These are phyloP conservation scores for Hypoxylon sp. DNA, from an alignment of 2,329 filamentous ascomycete species.

Conservation along the genomic window DNA sequence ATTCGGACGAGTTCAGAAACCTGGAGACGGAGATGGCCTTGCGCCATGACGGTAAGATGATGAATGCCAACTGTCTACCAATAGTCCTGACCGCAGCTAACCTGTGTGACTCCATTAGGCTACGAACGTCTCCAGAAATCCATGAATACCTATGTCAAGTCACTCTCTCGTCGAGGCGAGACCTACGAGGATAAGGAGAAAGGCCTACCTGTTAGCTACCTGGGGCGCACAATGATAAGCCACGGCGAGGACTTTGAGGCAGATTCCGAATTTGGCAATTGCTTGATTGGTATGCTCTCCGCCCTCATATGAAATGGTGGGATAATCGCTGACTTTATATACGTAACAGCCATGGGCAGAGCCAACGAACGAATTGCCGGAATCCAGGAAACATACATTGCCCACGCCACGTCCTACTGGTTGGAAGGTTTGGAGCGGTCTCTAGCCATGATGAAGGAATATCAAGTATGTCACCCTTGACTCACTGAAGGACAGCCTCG, in stretches of 20 bases:
- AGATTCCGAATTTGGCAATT: slow-evolving; percentile 91
- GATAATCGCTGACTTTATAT: slow-evolving; percentile 1
- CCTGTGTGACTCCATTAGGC: slow-evolving; percentile 65
- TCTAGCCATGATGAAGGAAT: slow-evolving; percentile 96
- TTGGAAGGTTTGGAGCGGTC: slow-evolving; percentile 91
- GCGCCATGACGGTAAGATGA: slow-evolving; percentile 80
- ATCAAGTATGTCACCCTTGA: slow-evolving; percentile 73
- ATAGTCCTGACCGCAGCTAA: slow-evolving; percentile 26
- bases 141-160: slow-evolving; percentile 89
- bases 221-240: slow-evolving; percentile 86
- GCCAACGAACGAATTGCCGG: slow-evolving; percentile 90
- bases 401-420: slow-evolving; percentile 84
- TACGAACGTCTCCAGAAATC: slow-evolving; percentile 91
- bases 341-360: slow-evolving; percentile 74
- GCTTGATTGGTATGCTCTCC: slow-evolving; percentile 72
- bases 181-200: slow-evolving; percentile 87
- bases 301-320: slow-evolving; percentile 26
- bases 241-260: slow-evolving; percentile 94
- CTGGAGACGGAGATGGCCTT: slow-evolving; percentile 92
- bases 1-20: slow-evolving; percentile 90
- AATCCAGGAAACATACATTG: slow-evolving; percentile 85
- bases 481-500: background rate
- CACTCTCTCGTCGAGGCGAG: slow-evolving; percentile 85
- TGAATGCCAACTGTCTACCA: slow-evolving; percentile 41
- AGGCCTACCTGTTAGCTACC: slow-evolving; percentile 79